These are phyloP conservation scores for Aethionema arabicum DNA, from an alignment of 345 rosid species.

Conservation along the genomic window DNA sequence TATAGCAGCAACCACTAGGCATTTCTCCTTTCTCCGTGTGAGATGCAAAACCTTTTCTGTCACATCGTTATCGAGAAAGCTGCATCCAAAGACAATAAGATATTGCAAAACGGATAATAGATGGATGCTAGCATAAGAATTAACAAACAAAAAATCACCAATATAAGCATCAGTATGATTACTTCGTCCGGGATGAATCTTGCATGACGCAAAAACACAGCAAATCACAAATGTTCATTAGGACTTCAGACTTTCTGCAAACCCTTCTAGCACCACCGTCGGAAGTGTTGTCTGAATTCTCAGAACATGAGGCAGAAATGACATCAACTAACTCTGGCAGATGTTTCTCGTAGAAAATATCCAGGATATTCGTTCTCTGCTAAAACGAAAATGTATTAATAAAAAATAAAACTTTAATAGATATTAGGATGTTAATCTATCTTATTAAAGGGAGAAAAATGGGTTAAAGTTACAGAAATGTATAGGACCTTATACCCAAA, in stretches of 20 bases:
- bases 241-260: conserved; percentile 79
- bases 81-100: conserved; percentile 61
- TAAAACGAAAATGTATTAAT: conserved; percentile 16
- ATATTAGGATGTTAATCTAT: conserved; percentile 20
- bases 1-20: conserved; percentile 88
- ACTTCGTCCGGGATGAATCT: conserved; percentile 95
- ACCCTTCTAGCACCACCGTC: conserved; percentile 44
- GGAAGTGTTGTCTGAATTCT: conserved; percentile 46
- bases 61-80: conserved; percentile 78
- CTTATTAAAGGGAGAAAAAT: conserved; percentile 3
- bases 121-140: conserved; percentile 18
- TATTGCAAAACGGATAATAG: conserved; percentile 20
- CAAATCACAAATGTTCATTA: conserved; percentile 85
- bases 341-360: conserved; percentile 94
- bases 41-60: conserved; percentile 82
- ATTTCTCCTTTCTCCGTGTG: conserved; percentile 82
- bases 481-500: neutral
- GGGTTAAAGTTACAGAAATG: neutral
- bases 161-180: conserved; percentile 34
- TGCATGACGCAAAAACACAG: conserved; percentile 92
- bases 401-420: neutral
- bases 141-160: neutral
- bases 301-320: conserved; percentile 75
- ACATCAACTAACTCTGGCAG: conserved; percentile 83
- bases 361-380: conserved; percentile 86